Evolutionary conservation across 2,329 filamentous ascomycete species (phyloP).

Genomic region (Aspergillus glaucus): DNA sequence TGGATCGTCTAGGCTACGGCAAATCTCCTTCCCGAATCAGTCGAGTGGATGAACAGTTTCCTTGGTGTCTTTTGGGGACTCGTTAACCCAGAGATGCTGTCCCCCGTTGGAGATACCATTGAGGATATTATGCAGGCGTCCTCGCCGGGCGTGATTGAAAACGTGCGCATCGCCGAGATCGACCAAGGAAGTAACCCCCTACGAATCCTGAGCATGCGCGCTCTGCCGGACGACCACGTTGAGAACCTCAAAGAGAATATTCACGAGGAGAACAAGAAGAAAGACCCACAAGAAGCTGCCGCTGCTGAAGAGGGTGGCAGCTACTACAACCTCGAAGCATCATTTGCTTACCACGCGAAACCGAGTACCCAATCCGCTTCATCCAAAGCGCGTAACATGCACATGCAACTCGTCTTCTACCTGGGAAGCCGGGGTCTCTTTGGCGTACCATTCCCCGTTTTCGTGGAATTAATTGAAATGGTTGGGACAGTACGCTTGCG

Average conservation of each 20-base stretch:
- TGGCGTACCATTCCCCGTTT: constrained; percentile 79
- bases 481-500: constrained; percentile 80
- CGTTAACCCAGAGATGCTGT: constrained; percentile 92
- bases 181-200: constrained; percentile 88
- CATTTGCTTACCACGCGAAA: constrained; percentile 84
- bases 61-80: constrained; percentile 80
- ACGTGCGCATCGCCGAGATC: constrained; percentile 91
- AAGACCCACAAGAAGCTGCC: constrained; percentile 79
- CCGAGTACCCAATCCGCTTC: constrained; percentile 64
- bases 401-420: constrained; percentile 94
- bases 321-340: constrained; percentile 87
- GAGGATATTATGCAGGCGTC: constrained; percentile 97
- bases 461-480: constrained; percentile 83
- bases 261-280: constrained; percentile 69
- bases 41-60: constrained; percentile 93
- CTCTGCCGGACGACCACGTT: constrained; percentile 76
- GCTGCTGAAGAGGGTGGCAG: constrained; percentile 86
- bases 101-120: constrained; percentile 82
- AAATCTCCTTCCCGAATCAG: constrained; percentile 86
- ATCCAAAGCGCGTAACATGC: constrained; percentile 88
- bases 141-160: constrained; percentile 83
- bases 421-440: constrained; percentile 84
- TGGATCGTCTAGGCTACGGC: constrained; percentile 56
- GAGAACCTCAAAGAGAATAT: constrained; percentile 75
- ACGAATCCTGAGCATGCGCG: constrained; percentile 77